These are phyloP conservation scores for Tetracladium marchalianum DNA, from an alignment of 495 filamentous ascomycete genomes.

Conservation along the genomic window DNA sequence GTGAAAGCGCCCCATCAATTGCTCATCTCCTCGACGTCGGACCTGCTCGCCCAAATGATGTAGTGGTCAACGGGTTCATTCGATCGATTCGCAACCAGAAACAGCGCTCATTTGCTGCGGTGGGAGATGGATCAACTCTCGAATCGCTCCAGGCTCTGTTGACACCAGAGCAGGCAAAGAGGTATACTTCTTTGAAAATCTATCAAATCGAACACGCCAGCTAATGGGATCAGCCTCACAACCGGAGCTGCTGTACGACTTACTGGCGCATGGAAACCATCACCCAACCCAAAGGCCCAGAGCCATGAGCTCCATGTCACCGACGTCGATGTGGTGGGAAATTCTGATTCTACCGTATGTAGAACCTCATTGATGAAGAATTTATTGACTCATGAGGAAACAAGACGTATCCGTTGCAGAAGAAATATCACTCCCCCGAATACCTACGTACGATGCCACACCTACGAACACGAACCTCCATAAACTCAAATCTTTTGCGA, in stretches of 20 bases:
- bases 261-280: conserved; percentile 68
- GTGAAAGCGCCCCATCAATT: conserved; percentile 3
- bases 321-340: conserved; percentile 59
- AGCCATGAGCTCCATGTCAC: conserved; percentile 70
- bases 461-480: conserved; percentile 72
- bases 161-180: conserved; percentile 60
- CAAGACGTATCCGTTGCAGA: conserved; percentile 20
- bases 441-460: conserved; percentile 86
- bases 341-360: conserved; percentile 68
- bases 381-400: neutral
- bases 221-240: conserved; percentile 47
- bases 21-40: conserved; percentile 12
- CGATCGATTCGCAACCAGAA: conserved; percentile 84
- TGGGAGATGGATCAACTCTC: conserved; percentile 81
- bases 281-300: conserved; percentile 57
- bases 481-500: conserved; percentile 70
- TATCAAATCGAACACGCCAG: neutral
- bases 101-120: conserved; percentile 65
- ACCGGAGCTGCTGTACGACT: conserved; percentile 73
- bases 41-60: conserved; percentile 4
- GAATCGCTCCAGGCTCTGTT: conserved; percentile 75
- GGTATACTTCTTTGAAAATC: conserved; percentile 36
- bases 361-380: neutral
- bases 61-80: conserved; percentile 69
- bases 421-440: conserved; percentile 31